Percentiles rank a stretch among this genome's conserved stretches.
Evolutionary conservation across 2,329 filamentous ascomycete genomes (phyloP).

Genomic region (Diaporthe destruens): DNA sequence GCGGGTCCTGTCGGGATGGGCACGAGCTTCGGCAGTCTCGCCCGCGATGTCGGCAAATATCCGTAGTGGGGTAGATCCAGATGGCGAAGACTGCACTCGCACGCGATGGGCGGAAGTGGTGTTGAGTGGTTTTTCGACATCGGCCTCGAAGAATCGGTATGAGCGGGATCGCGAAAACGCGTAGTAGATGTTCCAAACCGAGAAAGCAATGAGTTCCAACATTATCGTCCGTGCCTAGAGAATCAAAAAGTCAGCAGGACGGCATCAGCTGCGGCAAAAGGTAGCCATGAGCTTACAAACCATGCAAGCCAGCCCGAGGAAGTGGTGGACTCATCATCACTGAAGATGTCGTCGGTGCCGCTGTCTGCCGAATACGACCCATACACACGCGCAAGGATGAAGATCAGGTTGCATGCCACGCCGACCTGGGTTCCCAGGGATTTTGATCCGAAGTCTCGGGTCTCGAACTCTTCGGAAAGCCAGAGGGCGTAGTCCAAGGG

Average conservation of each 20-base stretch:
- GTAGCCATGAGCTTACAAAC: constrained; percentile 57
- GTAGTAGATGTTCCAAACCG: constrained; percentile 82
- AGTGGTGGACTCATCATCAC: constrained; percentile 64
- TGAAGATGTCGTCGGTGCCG: constrained; percentile 86
- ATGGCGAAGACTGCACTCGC: constrained; percentile 85
- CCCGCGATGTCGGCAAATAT: constrained; percentile 77
- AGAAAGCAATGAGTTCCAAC: constrained; percentile 75
- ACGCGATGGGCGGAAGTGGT: constrained; percentile 92
- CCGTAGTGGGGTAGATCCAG: constrained; percentile 81
- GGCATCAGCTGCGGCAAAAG: neutral
- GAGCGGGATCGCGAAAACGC: constrained; percentile 84
- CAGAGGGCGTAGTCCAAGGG: constrained; percentile 91
- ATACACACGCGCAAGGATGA: constrained; percentile 87
- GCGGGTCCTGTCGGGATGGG: constrained; percentile 82
- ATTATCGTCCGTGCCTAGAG: constrained; percentile 76
- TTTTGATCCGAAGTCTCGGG: constrained; percentile 89
- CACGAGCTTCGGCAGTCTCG: constrained; percentile 82
- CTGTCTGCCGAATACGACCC: constrained; percentile 63
- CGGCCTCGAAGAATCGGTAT: constrained; percentile 91
- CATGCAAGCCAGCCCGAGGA: constrained; percentile 74
- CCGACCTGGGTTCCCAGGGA: constrained; percentile 82
- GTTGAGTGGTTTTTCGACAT: constrained; percentile 79
- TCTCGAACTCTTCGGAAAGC: constrained; percentile 93
- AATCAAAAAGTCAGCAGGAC: constrained; percentile 30
- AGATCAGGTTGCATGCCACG: constrained; percentile 80